Evolutionary conservation across 768 basidiomycete species (phyloP).

Genomic region (Termitomyces eurrhizus): DNA sequence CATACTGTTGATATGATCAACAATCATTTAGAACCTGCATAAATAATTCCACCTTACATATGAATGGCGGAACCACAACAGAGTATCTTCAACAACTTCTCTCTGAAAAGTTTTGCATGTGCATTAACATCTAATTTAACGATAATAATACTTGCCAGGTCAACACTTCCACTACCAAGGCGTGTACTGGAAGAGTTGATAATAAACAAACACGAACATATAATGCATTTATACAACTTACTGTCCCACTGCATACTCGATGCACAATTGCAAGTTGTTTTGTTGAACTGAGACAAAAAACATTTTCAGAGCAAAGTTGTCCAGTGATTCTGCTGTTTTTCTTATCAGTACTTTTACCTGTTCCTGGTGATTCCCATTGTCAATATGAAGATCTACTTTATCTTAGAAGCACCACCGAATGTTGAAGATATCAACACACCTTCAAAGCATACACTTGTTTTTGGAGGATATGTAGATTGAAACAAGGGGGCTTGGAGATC

Average conservation of each 20-base stretch:
- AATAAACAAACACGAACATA: too few species aligned
- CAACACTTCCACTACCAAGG: not conserved
- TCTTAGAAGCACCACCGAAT: not conserved
- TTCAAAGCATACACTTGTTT: not conserved
- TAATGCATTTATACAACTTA: not conserved
- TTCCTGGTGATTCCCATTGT: not conserved
- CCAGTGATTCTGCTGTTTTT: not conserved
- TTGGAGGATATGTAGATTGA: not conserved
- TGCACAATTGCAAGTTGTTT: not conserved
- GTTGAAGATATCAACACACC: not conserved
- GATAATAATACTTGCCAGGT: not conserved
- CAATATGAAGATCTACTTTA: not conserved
- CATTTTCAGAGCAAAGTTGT: not conserved
- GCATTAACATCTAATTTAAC: not conserved
- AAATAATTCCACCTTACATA: not conserved
- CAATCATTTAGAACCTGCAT: not conserved
- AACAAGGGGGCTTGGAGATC: not conserved
- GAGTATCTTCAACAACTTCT: not conserved
- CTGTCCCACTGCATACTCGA: not conserved
- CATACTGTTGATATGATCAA: not conserved
- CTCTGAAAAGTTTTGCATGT: not conserved
- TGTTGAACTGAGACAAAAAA: not conserved
- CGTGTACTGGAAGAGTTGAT: not conserved
- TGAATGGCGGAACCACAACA: not conserved
- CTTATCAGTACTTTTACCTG: not conserved